Base-by-base conservation (phyloP, 2,329 filamentous ascomycete species). In the Fusarium sacchari region DNA sequence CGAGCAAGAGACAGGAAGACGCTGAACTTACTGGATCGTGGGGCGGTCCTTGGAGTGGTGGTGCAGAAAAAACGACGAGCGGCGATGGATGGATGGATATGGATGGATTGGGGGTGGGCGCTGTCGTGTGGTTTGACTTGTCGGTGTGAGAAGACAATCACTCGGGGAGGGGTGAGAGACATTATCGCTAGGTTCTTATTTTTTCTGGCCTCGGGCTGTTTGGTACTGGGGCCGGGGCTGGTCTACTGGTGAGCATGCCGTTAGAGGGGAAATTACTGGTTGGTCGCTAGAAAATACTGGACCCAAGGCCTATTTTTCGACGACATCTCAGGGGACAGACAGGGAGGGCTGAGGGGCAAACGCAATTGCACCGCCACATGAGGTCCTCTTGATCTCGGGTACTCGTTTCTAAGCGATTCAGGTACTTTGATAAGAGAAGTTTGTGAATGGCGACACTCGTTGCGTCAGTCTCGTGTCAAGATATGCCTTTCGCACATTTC, bases 31-130 rank as follows among this genome's bases (percentile, higher is more conserved):
- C 76, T 76, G 70, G 73, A 75, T 71, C 76, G 76, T 78, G 76
- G 77, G 76, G 69, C 65, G 59, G 75, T 79, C 77, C 78, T 78
- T 76, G 71, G 61, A 72, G 76, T 76, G 77, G 77, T 76, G 72
- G 73, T 77, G 76, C 76, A 78, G 76, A 76, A 75, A 77, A 76
- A 76, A 77, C 75, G 76, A 79, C 73, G 76, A 71, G 78, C 74
- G 72, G 69, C 60, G 74, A 74, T 73, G 67, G 67, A 69, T 69
- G 67, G 65, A 69, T 69, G 67, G 67, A 69, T 69, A 69, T 69
- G 65, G 59, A 69, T 58, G 28, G 64, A 64, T 69, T 69, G 67
- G 67, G 64, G 64, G 64, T 74, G 71, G 67, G 66, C 64, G 69
- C 74, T 63, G 76, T 76, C 70, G 71, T 71, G 64, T 75, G 74